A percentile compares a stretch with the other conserved stretches of the same genome.
phyloP scores from a whole-genome alignment of 2,329 filamentous ascomycete genomes.

The Aureobasidium subglaciale region DNA sequence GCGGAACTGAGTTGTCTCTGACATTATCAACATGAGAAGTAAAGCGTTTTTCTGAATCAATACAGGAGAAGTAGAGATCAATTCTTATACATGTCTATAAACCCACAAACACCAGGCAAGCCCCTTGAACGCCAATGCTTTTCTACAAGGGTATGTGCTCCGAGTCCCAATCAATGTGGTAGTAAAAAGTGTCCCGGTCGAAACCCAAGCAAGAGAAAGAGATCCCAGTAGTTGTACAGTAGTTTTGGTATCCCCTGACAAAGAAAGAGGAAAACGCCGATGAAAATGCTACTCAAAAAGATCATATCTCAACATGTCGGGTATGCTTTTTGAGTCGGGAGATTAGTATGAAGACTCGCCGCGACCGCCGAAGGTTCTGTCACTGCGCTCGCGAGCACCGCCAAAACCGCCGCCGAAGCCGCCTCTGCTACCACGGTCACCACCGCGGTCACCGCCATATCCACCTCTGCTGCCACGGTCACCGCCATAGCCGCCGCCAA shows the following conservation, averaged over 20 bases:
- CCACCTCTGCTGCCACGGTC: slow-evolving; percentile 18
- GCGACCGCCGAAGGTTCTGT: slow-evolving; percentile 6
- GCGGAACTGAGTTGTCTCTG: neutral
- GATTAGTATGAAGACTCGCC: slow-evolving; percentile 10
- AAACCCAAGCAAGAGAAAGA: neutral
- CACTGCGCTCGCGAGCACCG: too few species aligned
- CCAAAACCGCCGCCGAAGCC: neutral
- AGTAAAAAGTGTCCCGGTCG: neutral
- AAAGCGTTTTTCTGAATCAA: neutral
- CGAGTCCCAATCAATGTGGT: neutral
- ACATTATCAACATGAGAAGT: neutral
- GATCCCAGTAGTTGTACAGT: slow-evolving; percentile 1
- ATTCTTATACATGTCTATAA: slow-evolving; percentile 12
- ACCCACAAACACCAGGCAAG: slow-evolving; percentile 1
- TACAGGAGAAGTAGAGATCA: slow-evolving; percentile 4
- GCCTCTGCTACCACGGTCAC: neutral
- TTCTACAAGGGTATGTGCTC: neutral
- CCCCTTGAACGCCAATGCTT: slow-evolving; percentile 12
- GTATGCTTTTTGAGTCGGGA: neutral
- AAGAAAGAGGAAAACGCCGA: neutral
- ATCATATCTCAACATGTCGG: neutral
- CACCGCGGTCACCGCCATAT: slow-evolving; percentile 15
- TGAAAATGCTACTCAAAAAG: neutral
- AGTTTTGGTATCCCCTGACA: slow-evolving; percentile 9
- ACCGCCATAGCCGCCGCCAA: neutral